Evolutionary conservation across 2,329 filamentous ascomycete species (phyloP).

Genomic region (Penicillium olsonii): DNA sequence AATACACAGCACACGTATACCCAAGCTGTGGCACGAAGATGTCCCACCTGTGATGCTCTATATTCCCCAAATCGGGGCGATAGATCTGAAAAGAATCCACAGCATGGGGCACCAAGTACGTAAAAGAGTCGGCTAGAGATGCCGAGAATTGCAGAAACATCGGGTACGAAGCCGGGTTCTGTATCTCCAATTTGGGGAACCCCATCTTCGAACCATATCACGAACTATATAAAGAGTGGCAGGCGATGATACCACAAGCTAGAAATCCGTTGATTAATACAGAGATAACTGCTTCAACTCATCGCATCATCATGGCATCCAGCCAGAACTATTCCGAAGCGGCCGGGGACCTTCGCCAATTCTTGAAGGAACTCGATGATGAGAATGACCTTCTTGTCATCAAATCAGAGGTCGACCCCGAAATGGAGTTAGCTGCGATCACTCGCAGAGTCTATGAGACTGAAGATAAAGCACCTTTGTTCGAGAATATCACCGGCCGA

Average conservation of each 20-base stretch:
- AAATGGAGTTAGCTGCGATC: conserved; percentile 23
- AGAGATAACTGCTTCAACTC: neutral
- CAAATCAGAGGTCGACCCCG: conserved; percentile 16
- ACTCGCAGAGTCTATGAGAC: conserved; percentile 16
- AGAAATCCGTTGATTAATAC: neutral
- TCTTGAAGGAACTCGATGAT: conserved; percentile 18
- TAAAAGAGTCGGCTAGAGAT: neutral
- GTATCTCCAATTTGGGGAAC: neutral
- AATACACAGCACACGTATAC: neutral
- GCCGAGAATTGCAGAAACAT: neutral
- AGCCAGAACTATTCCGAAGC: neutral
- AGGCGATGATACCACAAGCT: neutral
- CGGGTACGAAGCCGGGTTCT: neutral
- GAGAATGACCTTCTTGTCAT: conserved; percentile 22
- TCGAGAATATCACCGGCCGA: conserved; percentile 14
- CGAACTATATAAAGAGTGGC: neutral
- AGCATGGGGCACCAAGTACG: neutral
- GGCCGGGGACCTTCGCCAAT: conserved; percentile 16
- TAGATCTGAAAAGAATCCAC: neutral
- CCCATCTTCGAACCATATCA: neutral
- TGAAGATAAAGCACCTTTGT: conserved; percentile 10
- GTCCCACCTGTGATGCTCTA: neutral
- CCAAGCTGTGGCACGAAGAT: neutral
- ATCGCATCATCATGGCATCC: neutral
- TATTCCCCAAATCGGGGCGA: neutral